These are phyloP conservation scores for Nigrospora osmanthi DNA, from an alignment of 2,329 filamentous ascomycete species.

Conservation along the genomic window DNA sequence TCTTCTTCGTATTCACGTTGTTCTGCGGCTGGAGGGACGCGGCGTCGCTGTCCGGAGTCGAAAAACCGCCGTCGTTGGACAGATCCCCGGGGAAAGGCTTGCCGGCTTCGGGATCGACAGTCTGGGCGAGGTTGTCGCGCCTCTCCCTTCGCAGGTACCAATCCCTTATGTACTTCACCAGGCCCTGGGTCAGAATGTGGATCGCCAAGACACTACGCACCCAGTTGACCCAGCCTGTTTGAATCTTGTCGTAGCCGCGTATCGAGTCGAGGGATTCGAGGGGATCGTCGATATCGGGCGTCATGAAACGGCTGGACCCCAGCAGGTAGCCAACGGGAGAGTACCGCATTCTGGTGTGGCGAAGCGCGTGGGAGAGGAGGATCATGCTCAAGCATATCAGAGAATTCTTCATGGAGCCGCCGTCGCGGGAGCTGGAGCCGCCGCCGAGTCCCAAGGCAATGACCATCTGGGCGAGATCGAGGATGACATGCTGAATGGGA, in stretches of 20 bases:
- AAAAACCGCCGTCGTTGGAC: slow-evolving; percentile 38
- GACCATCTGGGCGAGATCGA: slow-evolving; percentile 87
- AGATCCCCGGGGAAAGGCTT: slow-evolving; percentile 33
- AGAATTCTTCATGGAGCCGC: slow-evolving; percentile 60
- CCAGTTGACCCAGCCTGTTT: slow-evolving; percentile 52
- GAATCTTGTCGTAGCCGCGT: slow-evolving; percentile 45
- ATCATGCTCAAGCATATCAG: slow-evolving; percentile 66
- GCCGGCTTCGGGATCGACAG: slow-evolving; percentile 55
- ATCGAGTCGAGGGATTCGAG: slow-evolving; percentile 32
- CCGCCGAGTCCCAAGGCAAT: slow-evolving; percentile 87
- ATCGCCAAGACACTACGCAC: slow-evolving; percentile 62
- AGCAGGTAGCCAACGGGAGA: slow-evolving; percentile 36
- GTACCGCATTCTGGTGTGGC: slow-evolving; percentile 41
- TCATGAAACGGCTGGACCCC: slow-evolving; percentile 37
- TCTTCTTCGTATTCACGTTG: slow-evolving; percentile 64
- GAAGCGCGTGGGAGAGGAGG: slow-evolving; percentile 42
- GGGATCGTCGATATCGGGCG: slow-evolving; percentile 36
- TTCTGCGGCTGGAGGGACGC: slow-evolving; percentile 46
- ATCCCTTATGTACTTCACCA: slow-evolving; percentile 62
- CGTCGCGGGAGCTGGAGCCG: slow-evolving; percentile 61
- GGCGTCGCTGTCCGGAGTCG: slow-evolving; percentile 44
- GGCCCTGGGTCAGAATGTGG: slow-evolving; percentile 66
- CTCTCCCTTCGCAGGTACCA: slow-evolving; percentile 58
- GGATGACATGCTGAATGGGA: slow-evolving; percentile 76
- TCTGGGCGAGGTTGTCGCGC: slow-evolving; percentile 39